phyloP scores from a whole-genome alignment of 331 rosid species.

The Arachis monticola region DNA sequence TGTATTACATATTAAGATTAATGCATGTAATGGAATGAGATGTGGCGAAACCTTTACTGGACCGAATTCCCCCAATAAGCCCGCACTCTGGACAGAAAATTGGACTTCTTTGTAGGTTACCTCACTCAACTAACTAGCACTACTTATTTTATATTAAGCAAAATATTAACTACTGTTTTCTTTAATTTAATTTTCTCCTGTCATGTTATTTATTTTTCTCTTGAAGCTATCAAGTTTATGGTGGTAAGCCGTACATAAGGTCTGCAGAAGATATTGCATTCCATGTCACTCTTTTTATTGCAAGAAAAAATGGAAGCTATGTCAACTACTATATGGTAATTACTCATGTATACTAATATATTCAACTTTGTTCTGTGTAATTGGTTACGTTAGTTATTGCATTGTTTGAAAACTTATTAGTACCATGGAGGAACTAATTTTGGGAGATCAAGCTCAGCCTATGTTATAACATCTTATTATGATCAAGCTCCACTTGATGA shows the following conservation, averaged over 20 bases:
- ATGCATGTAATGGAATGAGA: conserved; percentile 75
- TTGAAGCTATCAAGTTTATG: conserved; percentile 69
- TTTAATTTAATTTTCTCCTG: neutral
- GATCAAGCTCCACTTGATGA: conserved; percentile 83
- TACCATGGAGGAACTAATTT: conserved; percentile 88
- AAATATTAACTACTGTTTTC: neutral
- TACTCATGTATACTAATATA: neutral
- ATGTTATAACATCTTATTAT: conserved; percentile 58
- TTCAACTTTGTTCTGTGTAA: neutral
- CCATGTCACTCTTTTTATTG: conserved; percentile 68
- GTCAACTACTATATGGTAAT: conserved; percentile 74
- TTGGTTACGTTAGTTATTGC: neutral
- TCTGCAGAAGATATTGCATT: conserved; percentile 82
- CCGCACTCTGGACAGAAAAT: conserved; percentile 80
- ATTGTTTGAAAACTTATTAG: conserved; percentile 27
- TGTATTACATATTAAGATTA: conserved; percentile 49
- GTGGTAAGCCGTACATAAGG: conserved; percentile 66
- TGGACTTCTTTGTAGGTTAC: conserved; percentile 77
- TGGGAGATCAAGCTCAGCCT: conserved; percentile 64
- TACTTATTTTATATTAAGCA: neutral
- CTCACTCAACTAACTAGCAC: neutral
- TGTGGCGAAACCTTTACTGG: conserved; percentile 71
- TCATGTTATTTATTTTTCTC: neutral
- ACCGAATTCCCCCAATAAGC: conserved; percentile 69
- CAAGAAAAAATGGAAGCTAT: conserved; percentile 71